Evolutionary conservation across 2,329 filamentous ascomycete genomes (phyloP).

Genomic region (Sporothrix curviconia): DNA sequence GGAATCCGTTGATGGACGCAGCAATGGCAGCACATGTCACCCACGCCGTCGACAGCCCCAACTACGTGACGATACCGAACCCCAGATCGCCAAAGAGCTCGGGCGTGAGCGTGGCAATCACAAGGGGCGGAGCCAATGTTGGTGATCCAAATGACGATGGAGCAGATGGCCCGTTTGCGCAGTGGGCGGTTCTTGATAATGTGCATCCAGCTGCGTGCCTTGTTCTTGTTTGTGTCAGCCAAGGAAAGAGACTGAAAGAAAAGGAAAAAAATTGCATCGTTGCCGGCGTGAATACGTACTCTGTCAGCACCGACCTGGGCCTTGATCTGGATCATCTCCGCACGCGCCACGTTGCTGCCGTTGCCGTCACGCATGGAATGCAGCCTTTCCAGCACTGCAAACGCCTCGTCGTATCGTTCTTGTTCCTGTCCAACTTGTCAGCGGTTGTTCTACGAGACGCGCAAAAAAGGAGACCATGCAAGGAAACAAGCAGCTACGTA

Average conservation of each 20-base stretch:
- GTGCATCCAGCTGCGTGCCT: background rate
- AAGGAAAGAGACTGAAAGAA: no score
- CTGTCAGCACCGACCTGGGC: conserved; percentile 1
- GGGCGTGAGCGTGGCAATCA: background rate
- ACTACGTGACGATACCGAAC: background rate
- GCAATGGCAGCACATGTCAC: background rate
- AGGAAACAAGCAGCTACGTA: no score
- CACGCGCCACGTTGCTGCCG: background rate
- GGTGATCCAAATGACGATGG: background rate
- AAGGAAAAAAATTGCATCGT: no score
- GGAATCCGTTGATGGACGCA: background rate
- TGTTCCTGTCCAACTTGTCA: no score
- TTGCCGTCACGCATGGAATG: background rate
- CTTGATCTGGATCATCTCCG: conserved; percentile 1
- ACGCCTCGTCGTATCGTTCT: background rate
- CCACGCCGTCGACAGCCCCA: background rate
- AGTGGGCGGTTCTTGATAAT: background rate
- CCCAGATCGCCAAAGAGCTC: background rate
- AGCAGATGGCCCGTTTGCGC: background rate
- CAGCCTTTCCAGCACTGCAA: background rate
- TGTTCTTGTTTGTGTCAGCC: no score
- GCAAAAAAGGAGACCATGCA: no score
- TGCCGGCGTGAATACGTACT: no score
- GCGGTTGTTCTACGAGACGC: no score
- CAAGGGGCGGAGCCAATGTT: conserved; percentile 6